Evolutionary conservation across 768 basidiomycete species (phyloP).

Genomic region (Termitomyces heimii): DNA sequence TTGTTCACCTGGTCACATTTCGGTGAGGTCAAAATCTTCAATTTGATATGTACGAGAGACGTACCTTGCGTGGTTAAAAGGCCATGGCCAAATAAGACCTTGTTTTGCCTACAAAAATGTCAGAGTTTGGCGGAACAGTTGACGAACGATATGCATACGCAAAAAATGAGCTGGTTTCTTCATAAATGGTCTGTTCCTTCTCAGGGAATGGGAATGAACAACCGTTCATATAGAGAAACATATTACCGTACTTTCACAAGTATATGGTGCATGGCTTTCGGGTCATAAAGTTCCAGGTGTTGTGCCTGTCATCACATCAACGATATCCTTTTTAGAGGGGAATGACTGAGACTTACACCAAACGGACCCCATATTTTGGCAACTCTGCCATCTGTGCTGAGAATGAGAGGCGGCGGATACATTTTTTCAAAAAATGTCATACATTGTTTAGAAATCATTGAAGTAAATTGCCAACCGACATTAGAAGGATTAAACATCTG

Average conservation of each 20-base stretch:
- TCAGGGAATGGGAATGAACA: neutral
- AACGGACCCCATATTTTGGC: constrained; percentile 1
- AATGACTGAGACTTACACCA: neutral
- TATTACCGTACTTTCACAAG: constrained; percentile 22
- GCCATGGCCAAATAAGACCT: neutral
- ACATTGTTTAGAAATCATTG: constrained; percentile 10
- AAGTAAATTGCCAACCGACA: constrained; percentile 13
- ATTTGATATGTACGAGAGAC: neutral
- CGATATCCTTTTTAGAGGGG: neutral
- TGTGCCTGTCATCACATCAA: constrained; percentile 10
- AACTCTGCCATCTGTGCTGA: neutral
- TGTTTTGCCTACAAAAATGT: neutral
- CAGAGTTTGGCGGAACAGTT: neutral
- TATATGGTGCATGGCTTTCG: constrained; percentile 30
- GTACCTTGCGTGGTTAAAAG: constrained; percentile 2
- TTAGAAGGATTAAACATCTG: constrained; percentile 8
- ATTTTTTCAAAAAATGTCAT: neutral
- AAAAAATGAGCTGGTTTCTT: constrained; percentile 1
- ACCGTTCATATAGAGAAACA: constrained; percentile 10
- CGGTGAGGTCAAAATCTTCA: neutral
- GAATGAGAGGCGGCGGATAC: neutral
- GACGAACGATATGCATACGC: neutral
- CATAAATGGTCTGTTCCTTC: constrained; percentile 4
- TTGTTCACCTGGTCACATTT: constrained; percentile 1
- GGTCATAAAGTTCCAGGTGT: constrained; percentile 29